Conservation (phyloP, 2,329 filamentous ascomycete species). For the Lachnellula subtilissima region DNA sequence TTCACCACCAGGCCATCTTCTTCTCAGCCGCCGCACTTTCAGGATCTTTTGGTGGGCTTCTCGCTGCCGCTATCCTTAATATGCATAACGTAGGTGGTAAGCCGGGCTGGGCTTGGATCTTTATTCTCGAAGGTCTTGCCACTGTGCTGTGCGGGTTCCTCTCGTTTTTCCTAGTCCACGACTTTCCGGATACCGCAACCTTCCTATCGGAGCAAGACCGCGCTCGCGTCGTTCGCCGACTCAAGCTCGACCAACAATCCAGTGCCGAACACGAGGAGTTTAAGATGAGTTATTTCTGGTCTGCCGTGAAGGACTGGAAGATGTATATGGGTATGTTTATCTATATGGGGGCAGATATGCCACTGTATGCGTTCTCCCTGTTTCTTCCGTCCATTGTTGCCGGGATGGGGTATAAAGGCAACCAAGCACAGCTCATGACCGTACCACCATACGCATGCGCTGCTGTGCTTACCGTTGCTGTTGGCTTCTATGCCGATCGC, state of each 20-base stretch:
- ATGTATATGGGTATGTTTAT: conserved; percentile 68
- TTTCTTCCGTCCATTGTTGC: conserved; percentile 78
- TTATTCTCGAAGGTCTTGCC: conserved; percentile 48
- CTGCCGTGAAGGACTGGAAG: conserved; percentile 74
- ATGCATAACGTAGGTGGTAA: conserved; percentile 40
- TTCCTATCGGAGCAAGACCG: conserved; percentile 68
- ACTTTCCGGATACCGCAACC: conserved; percentile 46
- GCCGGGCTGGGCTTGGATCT: conserved; percentile 45
- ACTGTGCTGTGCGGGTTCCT: conserved; percentile 36
- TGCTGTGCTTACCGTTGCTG: conserved; percentile 58
- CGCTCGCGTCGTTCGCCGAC: conserved; percentile 62
- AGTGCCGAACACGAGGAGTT: conserved; percentile 62
- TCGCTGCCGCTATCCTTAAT: conserved; percentile 41
- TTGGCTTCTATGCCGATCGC: conserved; percentile 72
- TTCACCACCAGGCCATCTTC: conserved; percentile 52
- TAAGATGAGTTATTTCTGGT: conserved; percentile 65
- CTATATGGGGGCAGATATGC: conserved; percentile 69
- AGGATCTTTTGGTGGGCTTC: conserved; percentile 44
- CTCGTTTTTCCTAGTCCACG: conserved; percentile 18
- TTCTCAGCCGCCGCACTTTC: conserved; percentile 50
- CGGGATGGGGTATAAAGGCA: conserved; percentile 45
- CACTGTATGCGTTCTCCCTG: conserved; percentile 68
- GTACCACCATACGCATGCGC: conserved; percentile 71
- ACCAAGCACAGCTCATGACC: conserved; percentile 63
- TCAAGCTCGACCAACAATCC: conserved; percentile 65